Base-by-base conservation (phyloP, 805 yeast genomes). In the Myxozyma kluyveri region DNA sequence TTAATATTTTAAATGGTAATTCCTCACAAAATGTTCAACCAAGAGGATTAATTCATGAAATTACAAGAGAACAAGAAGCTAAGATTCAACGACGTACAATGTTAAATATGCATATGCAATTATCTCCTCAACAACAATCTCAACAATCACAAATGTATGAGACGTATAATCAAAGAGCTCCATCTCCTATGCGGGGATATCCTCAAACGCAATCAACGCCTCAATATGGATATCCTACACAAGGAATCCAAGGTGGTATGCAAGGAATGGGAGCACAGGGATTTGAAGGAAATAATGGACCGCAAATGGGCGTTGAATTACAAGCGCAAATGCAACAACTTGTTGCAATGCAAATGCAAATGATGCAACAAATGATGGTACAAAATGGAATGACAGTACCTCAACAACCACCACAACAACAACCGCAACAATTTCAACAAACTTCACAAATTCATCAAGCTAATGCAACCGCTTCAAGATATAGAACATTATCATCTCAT, bases 41-140 rank as follows among this genome's bases (percentile, higher is more conserved):
- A 14, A 63, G 75, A 2, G 75, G 75, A 3, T 58, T 71, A 14
- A 65, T 71, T n/a, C 73, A 69, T 17, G 73, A 69, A 48, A 72
- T 71, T 47, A 69, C 70, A 10, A 61, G 65, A 1, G 74, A 70
- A 45, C 72, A 71, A 49, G 72, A 71, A 29, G 67, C 68, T 42
- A 67, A 67, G 53, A 45, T 52, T 22, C 61, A 66, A 17, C 59
- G 74, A 35, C 43, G 60, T 21, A 45, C 52, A 9, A 47, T 47
- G 53, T 38, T 53, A 4, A 49, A 57, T 42, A 44, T 58, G 50
- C 61, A 47, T 10, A 49, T 51, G 54, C 54, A 29, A 40, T 3
- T 3, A 2, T 32, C 12, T 31, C 21, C 18, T 22, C 35, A 18
- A 17, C 44, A 5, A 10, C 29, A 21, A 45, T n/a, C 10, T 38